Evolutionary conservation across 768 basidiomycete species (phyloP).

Genomic region (Tricholoma terreum): DNA sequence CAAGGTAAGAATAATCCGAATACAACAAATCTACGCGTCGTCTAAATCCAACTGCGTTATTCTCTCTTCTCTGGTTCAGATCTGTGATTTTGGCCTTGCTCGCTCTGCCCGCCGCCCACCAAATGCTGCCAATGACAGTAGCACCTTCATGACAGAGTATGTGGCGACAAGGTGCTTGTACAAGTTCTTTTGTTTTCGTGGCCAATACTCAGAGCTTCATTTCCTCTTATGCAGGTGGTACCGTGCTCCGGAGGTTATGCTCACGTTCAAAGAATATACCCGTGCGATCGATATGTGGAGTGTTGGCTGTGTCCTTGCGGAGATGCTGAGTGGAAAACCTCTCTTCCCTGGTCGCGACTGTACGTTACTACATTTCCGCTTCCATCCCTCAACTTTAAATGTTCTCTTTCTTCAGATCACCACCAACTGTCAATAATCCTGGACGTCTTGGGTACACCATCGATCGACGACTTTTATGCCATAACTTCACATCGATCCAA

Average conservation of each 20-base stretch:
- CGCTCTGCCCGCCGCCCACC: conserved; percentile 74
- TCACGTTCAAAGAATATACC: conserved; percentile 96
- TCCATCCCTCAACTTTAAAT: background rate
- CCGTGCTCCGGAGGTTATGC: conserved; percentile 96
- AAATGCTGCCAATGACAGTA: conserved; percentile 68
- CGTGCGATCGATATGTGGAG: conserved; percentile 86
- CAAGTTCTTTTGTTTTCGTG: conserved; percentile 2
- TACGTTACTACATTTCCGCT: conserved; percentile 33
- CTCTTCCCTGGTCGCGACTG: conserved; percentile 95
- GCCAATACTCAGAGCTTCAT: background rate
- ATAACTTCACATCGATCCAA: conserved; percentile 77
- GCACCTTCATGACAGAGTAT: conserved; percentile 90
- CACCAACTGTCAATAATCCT: conserved; percentile 92
- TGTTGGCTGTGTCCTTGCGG: conserved; percentile 84
- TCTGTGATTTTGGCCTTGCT: conserved; percentile 87
- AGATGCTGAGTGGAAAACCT: conserved; percentile 90
- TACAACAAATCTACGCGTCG: background rate
- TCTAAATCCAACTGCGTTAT: background rate
- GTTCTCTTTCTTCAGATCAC: conserved; percentile 56
- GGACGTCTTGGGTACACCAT: conserved; percentile 88
- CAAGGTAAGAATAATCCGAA: conserved; percentile 52
- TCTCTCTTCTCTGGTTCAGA: conserved; percentile 36
- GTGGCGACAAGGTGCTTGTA: conserved; percentile 78
- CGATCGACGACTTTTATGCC: conserved; percentile 92
- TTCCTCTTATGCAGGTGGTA: conserved; percentile 69